Evolutionary conservation across 2,329 filamentous ascomycete species (phyloP).

Genomic region (Aureobasidium uvarum): DNA sequence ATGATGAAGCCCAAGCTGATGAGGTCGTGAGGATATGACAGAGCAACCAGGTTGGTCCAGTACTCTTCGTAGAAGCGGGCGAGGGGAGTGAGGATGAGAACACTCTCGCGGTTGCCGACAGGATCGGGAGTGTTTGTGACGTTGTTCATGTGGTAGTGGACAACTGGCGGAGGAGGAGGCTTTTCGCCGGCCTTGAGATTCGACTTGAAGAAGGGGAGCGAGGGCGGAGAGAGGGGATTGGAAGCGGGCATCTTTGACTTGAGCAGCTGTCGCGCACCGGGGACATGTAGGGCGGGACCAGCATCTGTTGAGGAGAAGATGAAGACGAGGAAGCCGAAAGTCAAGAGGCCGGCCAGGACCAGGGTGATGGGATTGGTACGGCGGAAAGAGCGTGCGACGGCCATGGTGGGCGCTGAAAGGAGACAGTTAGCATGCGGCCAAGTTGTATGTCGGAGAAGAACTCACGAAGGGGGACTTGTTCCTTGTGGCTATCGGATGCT

Average conservation of each 20-base stretch:
- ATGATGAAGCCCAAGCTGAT: constrained; percentile 96
- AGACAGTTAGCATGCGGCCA: background rate
- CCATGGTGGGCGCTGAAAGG: constrained; percentile 44
- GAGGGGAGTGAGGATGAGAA: constrained; percentile 90
- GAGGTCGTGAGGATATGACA: constrained; percentile 88
- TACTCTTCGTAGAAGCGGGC: constrained; percentile 91
- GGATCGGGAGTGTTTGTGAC: constrained; percentile 78
- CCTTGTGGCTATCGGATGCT: constrained; percentile 15
- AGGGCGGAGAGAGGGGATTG: constrained; percentile 70
- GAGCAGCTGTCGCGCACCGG: constrained; percentile 51
- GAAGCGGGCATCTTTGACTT: constrained; percentile 57
- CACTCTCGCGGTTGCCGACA: constrained; percentile 73
- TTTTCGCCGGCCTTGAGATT: constrained; percentile 54
- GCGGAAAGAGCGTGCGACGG: constrained; percentile 66
- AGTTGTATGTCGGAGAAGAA: background rate
- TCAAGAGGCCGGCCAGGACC: constrained; percentile 67
- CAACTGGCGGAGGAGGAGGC: constrained; percentile 74
- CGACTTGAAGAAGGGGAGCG: constrained; percentile 69
- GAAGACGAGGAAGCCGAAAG: constrained; percentile 57
- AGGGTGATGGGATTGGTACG: constrained; percentile 76
- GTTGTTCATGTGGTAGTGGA: constrained; percentile 93
- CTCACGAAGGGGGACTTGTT: background rate
- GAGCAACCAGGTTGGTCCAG: constrained; percentile 85
- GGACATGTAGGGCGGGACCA: constrained; percentile 37
- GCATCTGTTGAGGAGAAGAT: constrained; percentile 51